These are phyloP conservation scores for Oenanthe javanica DNA, from an alignment of 140 eudicot genomes.

Conservation along the genomic window DNA sequence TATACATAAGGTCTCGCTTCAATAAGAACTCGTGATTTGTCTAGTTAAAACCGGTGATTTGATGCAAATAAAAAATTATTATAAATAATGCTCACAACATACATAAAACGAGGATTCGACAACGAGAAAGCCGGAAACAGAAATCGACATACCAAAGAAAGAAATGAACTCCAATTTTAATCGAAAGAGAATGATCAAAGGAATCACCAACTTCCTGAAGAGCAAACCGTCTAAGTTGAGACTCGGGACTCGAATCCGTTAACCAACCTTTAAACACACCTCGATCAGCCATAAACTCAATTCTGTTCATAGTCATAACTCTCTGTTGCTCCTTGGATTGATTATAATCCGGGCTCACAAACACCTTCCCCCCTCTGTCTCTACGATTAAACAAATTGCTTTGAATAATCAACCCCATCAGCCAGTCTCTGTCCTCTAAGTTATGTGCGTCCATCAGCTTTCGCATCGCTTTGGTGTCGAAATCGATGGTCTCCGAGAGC, in stretches of 20 bases:
- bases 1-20: too few relatives aligned
- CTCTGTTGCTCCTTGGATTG: conserved; percentile 87
- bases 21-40: too few relatives aligned
- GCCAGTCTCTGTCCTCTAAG: conserved; percentile 50
- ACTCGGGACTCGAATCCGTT: conserved; percentile 32
- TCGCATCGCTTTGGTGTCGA: conserved; percentile 49
- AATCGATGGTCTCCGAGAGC: conserved; percentile 31
- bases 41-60: too few relatives aligned
- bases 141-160: conserved; percentile 48
- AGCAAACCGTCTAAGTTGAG: conserved; percentile 49
- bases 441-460: conserved; percentile 60
- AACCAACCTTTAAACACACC: conserved; percentile 69
- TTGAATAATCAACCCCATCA: conserved; percentile 47
- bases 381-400: conserved; percentile 48
- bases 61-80: too few relatives aligned
- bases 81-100: too few relatives aligned
- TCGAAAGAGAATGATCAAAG: conserved; percentile 73
- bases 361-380: conserved; percentile 59
- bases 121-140: too few relatives aligned
- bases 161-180: conserved; percentile 79
- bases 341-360: conserved; percentile 66
- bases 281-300: conserved; percentile 37
- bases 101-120: too few relatives aligned
- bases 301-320: conserved; percentile 66
- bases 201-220: conserved; percentile 35